Conservation (phyloP, 345 rosid genomes). For the Syzygium oleosum region DNA sequence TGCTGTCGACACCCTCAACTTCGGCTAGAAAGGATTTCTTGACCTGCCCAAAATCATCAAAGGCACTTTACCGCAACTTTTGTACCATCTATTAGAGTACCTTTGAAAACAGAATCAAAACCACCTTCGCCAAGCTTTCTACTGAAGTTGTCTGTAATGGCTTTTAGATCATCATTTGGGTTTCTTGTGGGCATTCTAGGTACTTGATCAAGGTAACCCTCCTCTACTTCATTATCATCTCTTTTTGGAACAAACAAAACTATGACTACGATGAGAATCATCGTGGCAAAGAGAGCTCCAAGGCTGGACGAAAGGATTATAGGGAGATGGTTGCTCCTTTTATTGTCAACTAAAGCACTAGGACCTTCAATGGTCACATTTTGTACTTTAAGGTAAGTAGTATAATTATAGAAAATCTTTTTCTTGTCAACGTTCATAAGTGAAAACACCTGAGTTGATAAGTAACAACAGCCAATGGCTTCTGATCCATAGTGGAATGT, state of each 20-base stretch:
- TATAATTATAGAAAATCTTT: not conserved
- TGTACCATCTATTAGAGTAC: constrained; percentile 6
- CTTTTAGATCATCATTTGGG: not conserved
- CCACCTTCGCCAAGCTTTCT: constrained; percentile 23
- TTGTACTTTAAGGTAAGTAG: constrained; percentile 2
- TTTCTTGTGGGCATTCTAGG: not conserved
- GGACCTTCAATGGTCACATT: not conserved
- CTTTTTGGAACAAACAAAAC: not conserved
- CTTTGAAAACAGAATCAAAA: constrained; percentile 19
- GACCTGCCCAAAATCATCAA: constrained; percentile 6
- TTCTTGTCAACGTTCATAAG: not conserved
- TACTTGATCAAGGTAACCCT: not conserved
- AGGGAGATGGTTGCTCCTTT: not conserved
- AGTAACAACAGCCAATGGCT: not conserved
- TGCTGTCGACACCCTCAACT: constrained; percentile 16
- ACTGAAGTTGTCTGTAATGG: constrained; percentile 6
- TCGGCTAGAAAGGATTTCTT: constrained; percentile 17
- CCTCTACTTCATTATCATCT: not conserved
- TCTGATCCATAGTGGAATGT: not conserved
- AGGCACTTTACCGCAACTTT: constrained; percentile 22
- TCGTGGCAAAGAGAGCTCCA: not conserved
- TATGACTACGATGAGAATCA: not conserved
- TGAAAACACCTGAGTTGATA: constrained; percentile 3
- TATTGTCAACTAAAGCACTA: too few relatives aligned
- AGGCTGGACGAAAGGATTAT: not conserved